These are phyloP conservation scores for Aspergillus thermomutatus DNA, from an alignment of 2,329 filamentous ascomycete genomes.

Conservation along the genomic window DNA sequence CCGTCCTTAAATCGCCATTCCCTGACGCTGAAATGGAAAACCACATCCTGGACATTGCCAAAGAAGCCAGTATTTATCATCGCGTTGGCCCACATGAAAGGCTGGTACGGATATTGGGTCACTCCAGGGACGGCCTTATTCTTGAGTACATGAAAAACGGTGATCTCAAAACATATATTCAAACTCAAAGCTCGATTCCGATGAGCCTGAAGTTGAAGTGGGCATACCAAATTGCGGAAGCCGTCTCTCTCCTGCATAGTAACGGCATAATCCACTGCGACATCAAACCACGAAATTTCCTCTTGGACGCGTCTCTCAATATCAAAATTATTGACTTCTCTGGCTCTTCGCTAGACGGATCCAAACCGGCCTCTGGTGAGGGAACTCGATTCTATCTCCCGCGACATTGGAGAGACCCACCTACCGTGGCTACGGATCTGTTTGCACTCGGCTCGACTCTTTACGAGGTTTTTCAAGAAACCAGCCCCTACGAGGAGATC, in stretches of 20 bases:
- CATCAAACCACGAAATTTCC: conserved; percentile 39
- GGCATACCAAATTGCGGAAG: conserved; percentile 34
- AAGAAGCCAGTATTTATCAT: conserved; percentile 15
- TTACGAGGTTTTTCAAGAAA: conserved; percentile 16
- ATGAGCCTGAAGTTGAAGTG: conserved; percentile 22
- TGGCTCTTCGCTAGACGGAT: conserved; percentile 13
- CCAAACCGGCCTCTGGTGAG: conserved; percentile 7
- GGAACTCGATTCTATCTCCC: conserved; percentile 17
- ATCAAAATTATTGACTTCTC: conserved; percentile 32
- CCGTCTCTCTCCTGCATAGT: conserved; percentile 34
- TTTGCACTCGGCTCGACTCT: conserved; percentile 20
- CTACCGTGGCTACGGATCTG: conserved; percentile 16
- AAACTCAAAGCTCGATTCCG: conserved; percentile 9
- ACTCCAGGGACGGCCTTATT: conserved; percentile 12
- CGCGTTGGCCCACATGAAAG: conserved; percentile 10
- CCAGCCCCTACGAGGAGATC: conserved; percentile 16
- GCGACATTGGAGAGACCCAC: conserved; percentile 16
- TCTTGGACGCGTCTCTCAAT: conserved; percentile 33
- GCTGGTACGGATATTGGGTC: conserved; percentile 9
- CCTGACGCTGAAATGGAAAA: conserved; percentile 8
- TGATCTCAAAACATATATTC: conserved; percentile 13
- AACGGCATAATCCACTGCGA: conserved; percentile 41
- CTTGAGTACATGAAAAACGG: conserved; percentile 15
- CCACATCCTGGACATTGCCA: conserved; percentile 14
- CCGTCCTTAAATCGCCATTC: conserved; percentile 14